Base-by-base conservation (phyloP, 148 eudicot genomes). In the Heliamphora exappendiculata region DNA sequence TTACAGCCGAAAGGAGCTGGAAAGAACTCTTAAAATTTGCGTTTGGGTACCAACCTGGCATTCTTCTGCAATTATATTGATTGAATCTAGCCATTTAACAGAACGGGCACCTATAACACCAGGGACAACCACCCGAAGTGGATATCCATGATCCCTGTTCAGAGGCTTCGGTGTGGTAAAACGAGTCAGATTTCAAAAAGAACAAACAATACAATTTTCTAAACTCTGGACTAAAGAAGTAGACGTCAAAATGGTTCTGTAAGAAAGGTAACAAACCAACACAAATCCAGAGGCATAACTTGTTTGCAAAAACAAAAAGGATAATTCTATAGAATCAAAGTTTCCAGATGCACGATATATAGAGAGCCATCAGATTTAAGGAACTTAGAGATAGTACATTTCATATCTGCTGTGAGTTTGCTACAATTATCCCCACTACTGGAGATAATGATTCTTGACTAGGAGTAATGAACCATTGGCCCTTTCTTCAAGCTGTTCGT, bases 61-160 rank as follows among this genome's bases (percentile, higher is more conserved):
- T 83, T 90, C 97, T 79, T 92, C 92, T 44, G 87, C 89, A 77
- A 87, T 86, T 76, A 94, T 89, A 82, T 81, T 89, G 77, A 94
- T 86, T 44, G 89, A 92, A 80, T 94, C 94, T 44, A 94, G 83
- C 98, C 98, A 94, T 83, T 92, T 94, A 28, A 94, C 97, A 77
- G 98, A 94, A 78, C 97, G 98, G 37, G 98, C 98, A 83, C 98
- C 98, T 69, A 94, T 94, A 75, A 94, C 89, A 80, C 98, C 98
- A 0, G 98, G 98, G 79, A 94, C 98, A 57, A 94, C 75, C 16
- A 88, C 94, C 60, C 98, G 93, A 83, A 94, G 64, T 60, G 98
- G 98, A 83, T 90, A 94, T 24, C 97, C 98, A 80, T 94, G 98
- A 87, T 94, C 98, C 87, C 98, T 92, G 82, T 88, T 92, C 41